Conservation (phyloP, 441 rosid genomes). For the Erysimum cheiri region DNA sequence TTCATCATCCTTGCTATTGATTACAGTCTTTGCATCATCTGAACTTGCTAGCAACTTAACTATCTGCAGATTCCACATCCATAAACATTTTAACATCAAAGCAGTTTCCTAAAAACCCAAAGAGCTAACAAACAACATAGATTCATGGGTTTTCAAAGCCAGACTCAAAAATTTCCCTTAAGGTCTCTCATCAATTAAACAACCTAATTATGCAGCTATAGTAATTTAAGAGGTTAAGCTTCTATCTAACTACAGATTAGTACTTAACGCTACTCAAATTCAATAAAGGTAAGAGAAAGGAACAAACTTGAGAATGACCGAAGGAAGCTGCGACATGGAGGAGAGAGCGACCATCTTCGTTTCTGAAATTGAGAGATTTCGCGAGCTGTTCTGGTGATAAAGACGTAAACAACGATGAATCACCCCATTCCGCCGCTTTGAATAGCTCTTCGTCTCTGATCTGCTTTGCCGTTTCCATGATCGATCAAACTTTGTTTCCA, state of each 20-base stretch:
- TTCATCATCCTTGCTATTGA: conserved; percentile 81
- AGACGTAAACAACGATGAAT: conserved; percentile 57
- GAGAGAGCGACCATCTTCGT: conserved; percentile 90
- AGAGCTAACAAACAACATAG: background rate
- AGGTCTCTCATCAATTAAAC: background rate
- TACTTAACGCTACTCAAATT: background rate
- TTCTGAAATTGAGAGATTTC: conserved; percentile 56
- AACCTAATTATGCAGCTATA: conserved; percentile 8
- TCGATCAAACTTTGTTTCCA: conserved; percentile 1
- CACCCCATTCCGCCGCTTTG: conserved; percentile 84
- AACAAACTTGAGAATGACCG: conserved; percentile 56
- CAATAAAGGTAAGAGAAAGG: background rate
- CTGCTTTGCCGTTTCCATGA: conserved; percentile 48
- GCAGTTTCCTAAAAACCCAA: background rate
- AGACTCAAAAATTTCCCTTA: too few species aligned
- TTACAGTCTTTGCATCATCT: conserved; percentile 53
- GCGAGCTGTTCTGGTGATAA: conserved; percentile 58
- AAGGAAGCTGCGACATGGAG: conserved; percentile 82
- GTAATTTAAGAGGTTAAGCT: background rate
- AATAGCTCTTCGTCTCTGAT: conserved; percentile 66
- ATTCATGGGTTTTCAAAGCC: background rate
- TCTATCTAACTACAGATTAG: background rate
- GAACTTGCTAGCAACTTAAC: conserved; percentile 56
- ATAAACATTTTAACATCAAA: background rate
- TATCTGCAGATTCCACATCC: conserved; percentile 49